These are phyloP conservation scores for Penicillium sp. DNA, from an alignment of 2,329 filamentous ascomycete species.

Conservation along the genomic window DNA sequence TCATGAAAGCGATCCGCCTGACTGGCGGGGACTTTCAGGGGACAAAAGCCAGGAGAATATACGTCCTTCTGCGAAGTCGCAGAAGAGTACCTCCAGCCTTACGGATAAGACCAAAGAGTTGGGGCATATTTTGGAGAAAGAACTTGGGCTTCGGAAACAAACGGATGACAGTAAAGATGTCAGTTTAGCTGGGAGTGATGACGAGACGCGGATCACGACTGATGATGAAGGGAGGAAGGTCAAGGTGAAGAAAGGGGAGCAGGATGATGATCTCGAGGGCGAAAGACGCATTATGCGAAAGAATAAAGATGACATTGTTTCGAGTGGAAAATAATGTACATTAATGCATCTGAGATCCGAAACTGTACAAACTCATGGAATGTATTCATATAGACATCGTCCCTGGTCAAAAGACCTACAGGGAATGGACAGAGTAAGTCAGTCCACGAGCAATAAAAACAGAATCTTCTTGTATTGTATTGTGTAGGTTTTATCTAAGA, in stretches of 20 bases:
- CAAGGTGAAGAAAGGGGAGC: constrained; percentile 25
- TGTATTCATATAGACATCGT: background rate
- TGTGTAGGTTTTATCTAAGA: background rate
- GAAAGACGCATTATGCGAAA: constrained; percentile 37
- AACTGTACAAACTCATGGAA: background rate
- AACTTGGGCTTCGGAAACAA: constrained; percentile 67
- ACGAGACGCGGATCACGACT: constrained; percentile 25
- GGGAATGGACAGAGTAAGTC: background rate
- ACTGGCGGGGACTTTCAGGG: constrained; percentile 66
- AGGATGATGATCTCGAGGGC: constrained; percentile 39
- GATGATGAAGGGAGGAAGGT: constrained; percentile 27
- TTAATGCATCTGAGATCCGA: background rate
- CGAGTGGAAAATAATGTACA: background rate
- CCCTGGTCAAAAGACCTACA: background rate
- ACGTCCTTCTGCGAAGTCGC: background rate
- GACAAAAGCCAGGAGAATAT: constrained; percentile 28
- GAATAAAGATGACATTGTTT: background rate
- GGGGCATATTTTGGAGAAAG: constrained; percentile 46
- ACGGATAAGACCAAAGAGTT: constrained; percentile 5
- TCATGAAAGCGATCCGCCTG: constrained; percentile 66
- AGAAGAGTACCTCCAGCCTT: background rate
- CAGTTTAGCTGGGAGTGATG: constrained; percentile 71
- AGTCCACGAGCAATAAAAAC: no score
- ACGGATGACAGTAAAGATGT: constrained; percentile 66
- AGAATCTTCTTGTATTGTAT: background rate